Base-by-base conservation (phyloP, 2,329 filamentous ascomycete species). In the Fusarium sp. region DNA sequence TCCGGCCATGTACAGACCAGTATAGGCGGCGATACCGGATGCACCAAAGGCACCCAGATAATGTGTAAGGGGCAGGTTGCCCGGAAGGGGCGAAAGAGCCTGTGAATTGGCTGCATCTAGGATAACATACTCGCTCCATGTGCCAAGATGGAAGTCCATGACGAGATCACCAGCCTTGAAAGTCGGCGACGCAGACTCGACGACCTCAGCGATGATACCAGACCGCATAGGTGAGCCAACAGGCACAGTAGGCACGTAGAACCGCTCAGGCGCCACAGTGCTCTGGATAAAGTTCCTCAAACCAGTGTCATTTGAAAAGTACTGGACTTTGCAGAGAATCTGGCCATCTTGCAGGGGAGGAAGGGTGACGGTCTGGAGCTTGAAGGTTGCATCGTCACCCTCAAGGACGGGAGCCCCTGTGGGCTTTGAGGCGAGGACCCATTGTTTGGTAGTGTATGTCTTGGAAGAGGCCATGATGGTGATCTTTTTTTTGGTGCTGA, bases 301-400 rank as follows among this genome's bases (percentile, higher is more conserved):
- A 5, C 77, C 79, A 13, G 79, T 76, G 65, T 80, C 79, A 65
- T 80, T 80, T 68, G 77, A 79, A 7, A 80, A 78, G 65, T 80
- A 80, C 56, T 73, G 64, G 36, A 76, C 74, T 65, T 75, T 78
- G 68, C 68, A 73, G 67, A 80, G 77, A 40, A 80, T 75, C 70
- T 80, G 77, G 36, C 78, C 78, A 16, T 79, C 71, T 57, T 75
- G 57, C 27, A 80, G 68, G 9, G 71, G 65, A 10, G 79, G 78
- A 31, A 80, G 71, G n/a, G 71, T 71, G 8, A 73, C 70, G 0
- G 73, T 77, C 71, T 74, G 70, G 8, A 80, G 65, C 69, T 75
- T 74, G 63, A 77, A 80, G 65, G 78, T 80, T 11, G 79, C 75
- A 40, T 80, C 70, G 54, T 74, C 73, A 31, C 79, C 79, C 3